Evolutionary conservation across 345 rosid genomes (phyloP), one percentile per base, ranked within the genome.

Genomic region (Turritis glabra): DNA sequence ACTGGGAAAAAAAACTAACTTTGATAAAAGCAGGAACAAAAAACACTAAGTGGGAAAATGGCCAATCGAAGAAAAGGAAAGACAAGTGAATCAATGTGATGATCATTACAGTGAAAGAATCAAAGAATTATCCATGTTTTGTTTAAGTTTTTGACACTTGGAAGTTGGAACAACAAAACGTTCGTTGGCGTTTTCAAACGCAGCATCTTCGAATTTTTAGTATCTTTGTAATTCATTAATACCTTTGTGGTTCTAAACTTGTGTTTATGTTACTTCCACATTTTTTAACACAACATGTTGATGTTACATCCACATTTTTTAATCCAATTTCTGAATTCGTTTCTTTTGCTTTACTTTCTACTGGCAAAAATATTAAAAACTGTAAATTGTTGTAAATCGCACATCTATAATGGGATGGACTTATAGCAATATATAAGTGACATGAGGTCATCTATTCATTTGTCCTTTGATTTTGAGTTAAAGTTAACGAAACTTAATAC

Each of bases 181-280:
- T 74, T 66, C 54, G 15, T 75, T 75, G 67, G 68, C 68, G 43
- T 67, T 50, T 48, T 58, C 60, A 75, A 75, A 67, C 73, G 61
- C 67, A 62, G 58, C 62, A 67, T 58, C 59, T 35, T 74, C 5
- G 3, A 25, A 25, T 56, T 53, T 48, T 23, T 11, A 33, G n/a
- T 9, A 56, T 56, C 23, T 57, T 17, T 17, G 30, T 56, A 7
- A 15, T 54, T 27, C 21, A n/a, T 7, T 44, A 44, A 1, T 7
- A 26, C 27, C 3, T n/a, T 17, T 17, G 41, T 56, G 18, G 10
- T 32, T 56, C 18, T 4, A 30, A 56, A n/a, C 8, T 17, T 56
- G 13, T 30, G 25, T 14, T 11, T 14, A 22, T 22, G 54, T 22
- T 11, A 50, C 57, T 13, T 52, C 57, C 22, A 5, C 21, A 10